phyloP scores from a whole-genome alignment of 257 asterid genomes.

The Lithospermum erythrorhizon region DNA sequence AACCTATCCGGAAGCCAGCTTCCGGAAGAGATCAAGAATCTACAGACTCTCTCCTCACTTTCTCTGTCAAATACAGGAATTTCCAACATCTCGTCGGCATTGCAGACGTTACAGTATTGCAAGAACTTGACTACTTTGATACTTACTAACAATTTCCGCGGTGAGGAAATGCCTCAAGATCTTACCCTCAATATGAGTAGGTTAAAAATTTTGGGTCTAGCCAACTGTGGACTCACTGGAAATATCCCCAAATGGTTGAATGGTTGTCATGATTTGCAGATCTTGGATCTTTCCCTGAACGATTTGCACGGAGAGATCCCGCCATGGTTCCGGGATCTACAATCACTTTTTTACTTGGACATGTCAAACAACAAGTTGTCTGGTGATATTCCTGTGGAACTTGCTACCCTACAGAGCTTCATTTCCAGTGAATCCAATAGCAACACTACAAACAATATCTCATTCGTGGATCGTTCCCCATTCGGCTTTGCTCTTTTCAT shows the following conservation, averaged over 20 bases:
- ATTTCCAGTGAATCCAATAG: slow-evolving; percentile 11
- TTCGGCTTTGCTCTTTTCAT: slow-evolving; percentile 45
- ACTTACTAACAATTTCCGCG: slow-evolving; percentile 46
- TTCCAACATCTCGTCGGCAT: slow-evolving; percentile 39
- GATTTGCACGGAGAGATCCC: slow-evolving; percentile 51
- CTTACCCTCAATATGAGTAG: slow-evolving; percentile 32
- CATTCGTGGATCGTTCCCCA: slow-evolving; percentile 30
- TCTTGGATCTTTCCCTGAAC: slow-evolving; percentile 75
- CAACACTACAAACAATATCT: slow-evolving; percentile 6
- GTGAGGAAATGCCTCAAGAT: slow-evolving; percentile 43
- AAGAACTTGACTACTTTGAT: slow-evolving; percentile 51
- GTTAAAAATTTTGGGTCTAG: slow-evolving; percentile 53
- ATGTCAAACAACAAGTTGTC: slow-evolving; percentile 59
- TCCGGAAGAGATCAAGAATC: slow-evolving; percentile 61
- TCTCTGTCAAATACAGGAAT: slow-evolving; percentile 62
- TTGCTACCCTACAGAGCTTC: slow-evolving; percentile 41
- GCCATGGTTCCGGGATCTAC: slow-evolving; percentile 54
- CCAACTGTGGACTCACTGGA: slow-evolving; percentile 67
- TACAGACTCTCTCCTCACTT: slow-evolving; percentile 40
- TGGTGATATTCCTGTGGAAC: slow-evolving; percentile 54
- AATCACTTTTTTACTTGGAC: slow-evolving; percentile 60
- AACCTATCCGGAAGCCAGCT: slow-evolving; percentile 39
- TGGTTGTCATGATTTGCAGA: slow-evolving; percentile 32
- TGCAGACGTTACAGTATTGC: slow-evolving; percentile 51
- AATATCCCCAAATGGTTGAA: slow-evolving; percentile 56